A percentile compares a stretch with the other conserved stretches of the same genome.
Conservation (phyloP, 164 flowering plant species). For the Litsea cubeba region DNA sequence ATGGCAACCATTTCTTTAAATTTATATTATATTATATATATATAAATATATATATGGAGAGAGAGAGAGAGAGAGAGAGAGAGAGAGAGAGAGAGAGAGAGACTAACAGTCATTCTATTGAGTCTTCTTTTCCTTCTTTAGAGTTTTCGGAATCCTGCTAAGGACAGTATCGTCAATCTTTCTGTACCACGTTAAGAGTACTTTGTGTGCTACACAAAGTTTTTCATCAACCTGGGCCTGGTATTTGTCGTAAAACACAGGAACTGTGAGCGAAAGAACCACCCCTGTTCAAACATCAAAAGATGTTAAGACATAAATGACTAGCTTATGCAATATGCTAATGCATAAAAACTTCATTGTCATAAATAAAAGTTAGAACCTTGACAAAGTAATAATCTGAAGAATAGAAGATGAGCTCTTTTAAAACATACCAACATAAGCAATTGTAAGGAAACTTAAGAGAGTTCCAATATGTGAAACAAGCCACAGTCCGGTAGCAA, state of each 20-base stretch:
- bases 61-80: constrained; percentile 21
- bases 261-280: constrained; percentile 62
- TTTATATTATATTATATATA: background rate
- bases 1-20: too few relatives aligned
- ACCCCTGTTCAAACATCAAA: constrained; percentile 38
- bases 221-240: constrained; percentile 65
- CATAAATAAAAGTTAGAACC: background rate
- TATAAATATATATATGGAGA: background rate
- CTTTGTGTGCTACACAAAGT: constrained; percentile 28
- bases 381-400: background rate
- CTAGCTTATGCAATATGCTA: background rate
- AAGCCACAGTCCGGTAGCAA: constrained; percentile 49
- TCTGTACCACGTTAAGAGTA: constrained; percentile 39
- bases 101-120: constrained; percentile 32
- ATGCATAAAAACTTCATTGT: background rate
- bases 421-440: constrained; percentile 60
- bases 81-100: constrained; percentile 26
- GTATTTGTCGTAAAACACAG: constrained; percentile 65
- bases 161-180: constrained; percentile 49
- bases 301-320: background rate
- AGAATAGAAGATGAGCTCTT: background rate
- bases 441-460: constrained; percentile 66
- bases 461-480: constrained; percentile 68
- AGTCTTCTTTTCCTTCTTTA: constrained; percentile 47
- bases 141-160: constrained; percentile 37